Evolutionary conservation across 2,329 filamentous ascomycete species (phyloP), one percentile per base, ranked within the genome.

Genomic region (Cercospora berteroae): DNA sequence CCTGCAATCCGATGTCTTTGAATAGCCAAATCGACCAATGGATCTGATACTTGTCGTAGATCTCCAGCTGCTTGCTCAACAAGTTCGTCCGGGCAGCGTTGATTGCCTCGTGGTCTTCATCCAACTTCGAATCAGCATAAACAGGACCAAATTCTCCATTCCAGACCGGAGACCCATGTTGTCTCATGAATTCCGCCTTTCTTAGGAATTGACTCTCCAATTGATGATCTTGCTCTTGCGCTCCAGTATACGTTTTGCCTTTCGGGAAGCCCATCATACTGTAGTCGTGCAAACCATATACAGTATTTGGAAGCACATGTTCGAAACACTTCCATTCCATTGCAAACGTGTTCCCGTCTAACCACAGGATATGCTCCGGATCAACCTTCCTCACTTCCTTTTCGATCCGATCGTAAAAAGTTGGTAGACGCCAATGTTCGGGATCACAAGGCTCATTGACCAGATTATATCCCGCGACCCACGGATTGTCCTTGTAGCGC

Each of bases 261-360:
- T 74, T 75, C 3, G 72, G 85, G 67, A 87, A 87, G 0, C 85
- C 85, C 73, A 83, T 82, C 67, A 79, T 78, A 44, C 80, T 80
- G 70, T 87, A 87, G 70, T 87, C 85, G 70, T 87, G 85, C 52
- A 84, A 79, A 7, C 60, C 60, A 71, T 86, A 87, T 0, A 85
- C 85, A 1, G 80, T 77, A 71, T 75, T 80, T 55, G 83, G 83
- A 0, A 85, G 75, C 0, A 80, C 75, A 3, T 78, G 71, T 5
- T 79, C 74, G 0, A 81, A 79, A 64, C 83, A 84, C 6, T 74
- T 78, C 12, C 78, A 78, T 71, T 87, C 77, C 77, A 78, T 78
- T 6, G 75, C 68, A 60, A 76, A 78, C 2, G 76, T 78, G 62
- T 79, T 79, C 1, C 77, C 76, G 60, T 79, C 77, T n/a, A 79